Evolutionary conservation across 176 grass and related monocot species (phyloP).

Genomic region (Saccharum spontaneum): DNA sequence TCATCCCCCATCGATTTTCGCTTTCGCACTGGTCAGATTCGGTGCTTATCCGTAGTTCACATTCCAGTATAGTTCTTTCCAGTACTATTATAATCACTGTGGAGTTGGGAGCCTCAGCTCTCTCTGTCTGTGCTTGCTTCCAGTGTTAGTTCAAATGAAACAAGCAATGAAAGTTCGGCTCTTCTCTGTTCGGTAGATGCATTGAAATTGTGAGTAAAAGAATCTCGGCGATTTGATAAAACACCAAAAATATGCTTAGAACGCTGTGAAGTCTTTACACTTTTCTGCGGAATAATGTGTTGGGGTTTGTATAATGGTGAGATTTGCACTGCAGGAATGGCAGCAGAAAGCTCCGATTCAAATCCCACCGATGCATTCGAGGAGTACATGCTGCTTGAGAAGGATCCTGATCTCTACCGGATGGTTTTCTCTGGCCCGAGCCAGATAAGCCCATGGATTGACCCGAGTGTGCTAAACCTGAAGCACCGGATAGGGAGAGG

Average conservation of each 20-base stretch:
- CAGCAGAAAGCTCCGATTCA: constrained; percentile 44
- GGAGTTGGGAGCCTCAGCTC: background rate
- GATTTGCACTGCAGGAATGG: constrained; percentile 45
- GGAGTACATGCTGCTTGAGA: constrained; percentile 93
- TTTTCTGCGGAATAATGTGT: background rate
- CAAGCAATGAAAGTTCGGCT: background rate
- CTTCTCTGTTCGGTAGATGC: background rate
- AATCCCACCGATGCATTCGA: constrained; percentile 65
- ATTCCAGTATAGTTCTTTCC: background rate
- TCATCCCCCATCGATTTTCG: background rate
- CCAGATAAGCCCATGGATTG: constrained; percentile 84
- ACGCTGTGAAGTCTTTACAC: background rate
- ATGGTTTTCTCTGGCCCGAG: constrained; percentile 63
- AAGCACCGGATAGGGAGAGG: constrained; percentile 95
- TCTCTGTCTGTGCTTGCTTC: background rate
- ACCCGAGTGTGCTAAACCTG: constrained; percentile 59
- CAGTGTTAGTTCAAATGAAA: background rate
- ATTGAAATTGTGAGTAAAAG: background rate
- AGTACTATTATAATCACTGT: background rate
- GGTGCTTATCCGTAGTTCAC: background rate
- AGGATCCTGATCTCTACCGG: constrained; percentile 65
- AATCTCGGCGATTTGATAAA: background rate
- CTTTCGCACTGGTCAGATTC: background rate
- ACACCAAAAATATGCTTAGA: background rate
- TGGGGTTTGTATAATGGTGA: background rate